Base-by-base conservation (phyloP, 1,284 basidiomycete genomes). In the Inonotus hispidus region DNA sequence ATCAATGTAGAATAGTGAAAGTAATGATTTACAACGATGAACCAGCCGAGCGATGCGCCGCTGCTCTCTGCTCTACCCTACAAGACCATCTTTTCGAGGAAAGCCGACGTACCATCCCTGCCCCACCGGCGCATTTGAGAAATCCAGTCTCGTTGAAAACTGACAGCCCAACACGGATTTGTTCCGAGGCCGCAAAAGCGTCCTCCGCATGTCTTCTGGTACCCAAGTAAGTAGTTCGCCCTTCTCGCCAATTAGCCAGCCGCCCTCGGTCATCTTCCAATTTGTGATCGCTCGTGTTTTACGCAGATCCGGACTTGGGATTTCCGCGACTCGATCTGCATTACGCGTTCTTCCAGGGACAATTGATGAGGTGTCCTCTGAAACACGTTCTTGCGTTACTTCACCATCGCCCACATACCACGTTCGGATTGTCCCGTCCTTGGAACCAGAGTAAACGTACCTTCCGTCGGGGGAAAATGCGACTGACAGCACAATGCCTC, bases 391-490 rank as follows among this genome's bases (percentile, higher is more conserved):
- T 4, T 32, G 10, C 2, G 23, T 14, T 11, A 47, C 21, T 14
- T 27, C 14, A 6, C 65, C 63, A n/a, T 55, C 59, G 11, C 32
- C 56, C 21, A 54, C 46, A 63, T 66, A 58, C 66, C 65, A 67
- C n/a, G 64, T 59, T 8, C 46, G n/a, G n/a, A 66, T 58, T 16
- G 29, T 49, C 6, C 25, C 43, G 32, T 65, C 50, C 2, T 19
- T 2, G 38, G 63, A 64, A 8, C 66, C 59, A 35, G 65, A 66
- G 10, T 56, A 60, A 56, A 66, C 43, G 16, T 37, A 43, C 29
- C 21, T 56, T 7, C 60, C 64, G 52, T 65, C 59, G 11, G 38
- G 56, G 1, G 66, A 67, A 95, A 95, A 73, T 98, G 97, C 82
- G 98, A 99, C 53, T n/a, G 58, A 67, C 11, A 55, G 56, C 39